phyloP scores from a whole-genome alignment of 73 alveolate genomes.

The Tetrahymena borealis region DNA sequence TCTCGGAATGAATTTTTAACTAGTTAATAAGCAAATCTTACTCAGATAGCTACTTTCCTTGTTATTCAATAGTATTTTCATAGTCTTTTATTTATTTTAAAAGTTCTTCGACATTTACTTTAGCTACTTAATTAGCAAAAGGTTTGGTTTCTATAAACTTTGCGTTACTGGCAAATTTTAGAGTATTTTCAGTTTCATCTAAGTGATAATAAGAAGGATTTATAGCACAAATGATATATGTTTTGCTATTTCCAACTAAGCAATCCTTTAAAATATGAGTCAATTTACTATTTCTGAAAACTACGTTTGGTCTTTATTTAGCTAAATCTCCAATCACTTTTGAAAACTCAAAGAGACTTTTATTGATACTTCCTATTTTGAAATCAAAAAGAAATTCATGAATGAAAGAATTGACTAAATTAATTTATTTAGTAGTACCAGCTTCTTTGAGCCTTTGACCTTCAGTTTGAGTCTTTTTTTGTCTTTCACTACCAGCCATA shows the following conservation, averaged over 20 bases:
- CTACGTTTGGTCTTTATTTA: background rate
- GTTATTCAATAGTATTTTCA: background rate
- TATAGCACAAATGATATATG: background rate
- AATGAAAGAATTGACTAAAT: background rate
- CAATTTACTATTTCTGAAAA: background rate
- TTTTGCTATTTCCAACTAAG: background rate
- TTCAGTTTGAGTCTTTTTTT: background rate
- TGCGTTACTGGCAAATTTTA: background rate
- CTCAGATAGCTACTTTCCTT: background rate
- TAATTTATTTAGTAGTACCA: too few relatives aligned
- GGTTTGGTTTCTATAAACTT: background rate
- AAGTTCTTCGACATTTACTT: background rate
- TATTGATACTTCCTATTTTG: background rate
- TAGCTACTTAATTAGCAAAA: background rate
- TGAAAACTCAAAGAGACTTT: background rate
- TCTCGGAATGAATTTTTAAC: background rate
- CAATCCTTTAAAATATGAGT: background rate
- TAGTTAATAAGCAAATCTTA: background rate
- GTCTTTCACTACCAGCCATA: background rate
- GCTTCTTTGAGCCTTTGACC: background rate
- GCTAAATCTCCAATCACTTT: background rate
- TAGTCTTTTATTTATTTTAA: background rate
- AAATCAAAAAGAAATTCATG: background rate
- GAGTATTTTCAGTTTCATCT: conserved; percentile 7
- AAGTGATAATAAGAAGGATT: background rate